These are phyloP conservation scores for Vanrija sp. DNA, from an alignment of 1,284 basidiomycete genomes.

Conservation along the genomic window DNA sequence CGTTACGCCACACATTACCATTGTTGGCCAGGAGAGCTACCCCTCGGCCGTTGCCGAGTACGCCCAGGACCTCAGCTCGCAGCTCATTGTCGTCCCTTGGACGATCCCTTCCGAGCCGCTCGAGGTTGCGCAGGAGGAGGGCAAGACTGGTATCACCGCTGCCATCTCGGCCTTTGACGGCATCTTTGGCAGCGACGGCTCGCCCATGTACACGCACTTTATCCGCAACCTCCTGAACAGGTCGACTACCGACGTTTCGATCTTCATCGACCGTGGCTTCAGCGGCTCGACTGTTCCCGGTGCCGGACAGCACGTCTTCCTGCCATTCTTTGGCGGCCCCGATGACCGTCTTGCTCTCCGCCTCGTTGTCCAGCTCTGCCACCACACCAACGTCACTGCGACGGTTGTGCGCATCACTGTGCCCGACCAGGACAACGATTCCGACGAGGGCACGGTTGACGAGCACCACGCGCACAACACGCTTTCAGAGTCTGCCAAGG, in stretches of 20 bases:
- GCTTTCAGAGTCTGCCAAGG: conserved; percentile 28
- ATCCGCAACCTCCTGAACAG: conserved; percentile 73
- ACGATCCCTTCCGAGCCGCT: conserved; percentile 37
- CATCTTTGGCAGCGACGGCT: conserved; percentile 44
- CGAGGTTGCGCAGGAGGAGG: conserved; percentile 7
- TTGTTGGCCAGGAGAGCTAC: conserved; percentile 69
- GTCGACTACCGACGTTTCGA: conserved; percentile 61
- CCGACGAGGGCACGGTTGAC: conserved; percentile 43
- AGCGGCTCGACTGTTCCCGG: conserved; percentile 38
- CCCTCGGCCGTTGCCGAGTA: conserved; percentile 64
- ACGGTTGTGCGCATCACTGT: conserved; percentile 61
- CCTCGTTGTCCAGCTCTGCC: conserved; percentile 73
- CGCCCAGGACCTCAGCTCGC: conserved; percentile 58
- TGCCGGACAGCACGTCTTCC: conserved; percentile 62
- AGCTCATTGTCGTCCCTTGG: conserved; percentile 84
- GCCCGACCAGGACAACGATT: conserved; percentile 41
- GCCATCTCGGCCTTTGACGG: conserved; percentile 34
- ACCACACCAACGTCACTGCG: conserved; percentile 60
- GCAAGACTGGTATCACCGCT: conserved; percentile 6
- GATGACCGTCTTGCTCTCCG: conserved; percentile 81
- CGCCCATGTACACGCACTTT: conserved; percentile 65
- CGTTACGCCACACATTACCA: conserved; percentile 60
- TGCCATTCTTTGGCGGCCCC: conserved; percentile 87
- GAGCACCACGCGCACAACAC: conserved; percentile 12
- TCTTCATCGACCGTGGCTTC: conserved; percentile 71